These are phyloP conservation scores for Fraxinus pennsylvanica DNA, from an alignment of 257 asterid species.

Conservation along the genomic window DNA sequence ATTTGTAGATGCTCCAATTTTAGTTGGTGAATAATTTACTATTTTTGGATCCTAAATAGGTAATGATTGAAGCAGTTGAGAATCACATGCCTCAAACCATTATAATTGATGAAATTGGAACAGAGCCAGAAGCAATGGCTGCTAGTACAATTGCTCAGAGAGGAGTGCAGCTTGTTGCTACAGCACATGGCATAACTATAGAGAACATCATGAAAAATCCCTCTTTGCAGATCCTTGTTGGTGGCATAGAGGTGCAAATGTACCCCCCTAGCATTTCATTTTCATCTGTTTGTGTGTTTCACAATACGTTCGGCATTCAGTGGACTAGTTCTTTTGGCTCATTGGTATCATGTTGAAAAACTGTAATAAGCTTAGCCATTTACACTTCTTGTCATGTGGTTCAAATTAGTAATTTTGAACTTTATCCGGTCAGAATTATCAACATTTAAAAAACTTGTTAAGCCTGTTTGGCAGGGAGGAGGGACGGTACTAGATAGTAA, in stretches of 20 bases:
- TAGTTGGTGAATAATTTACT: slow-evolving; percentile 22
- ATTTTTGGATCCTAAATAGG: slow-evolving; percentile 44
- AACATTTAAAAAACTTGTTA: background rate
- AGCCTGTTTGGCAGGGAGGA: background rate
- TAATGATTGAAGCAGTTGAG: slow-evolving; percentile 98
- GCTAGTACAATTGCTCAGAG: slow-evolving; percentile 98
- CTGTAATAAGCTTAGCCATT: slow-evolving; percentile 3
- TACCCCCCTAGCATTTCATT: slow-evolving; percentile 7
- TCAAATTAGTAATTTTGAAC: background rate
- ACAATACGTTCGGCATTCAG: slow-evolving; percentile 2
- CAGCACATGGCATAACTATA: slow-evolving; percentile 92
- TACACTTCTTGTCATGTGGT: slow-evolving; percentile 1
- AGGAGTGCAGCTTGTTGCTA: slow-evolving; percentile 98
- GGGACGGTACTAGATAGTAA: background rate
- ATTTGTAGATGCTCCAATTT: background rate
- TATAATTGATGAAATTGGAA: slow-evolving; percentile 95
- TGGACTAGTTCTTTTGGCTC: background rate
- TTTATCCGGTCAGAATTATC: slow-evolving; percentile 13
- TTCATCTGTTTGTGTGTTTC: background rate
- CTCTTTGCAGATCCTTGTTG: slow-evolving; percentile 87
- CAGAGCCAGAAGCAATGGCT: slow-evolving; percentile 96
- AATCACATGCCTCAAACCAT: slow-evolving; percentile 97
- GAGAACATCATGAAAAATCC: slow-evolving; percentile 93
- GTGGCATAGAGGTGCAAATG: slow-evolving; percentile 88
- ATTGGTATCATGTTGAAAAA: background rate